Conservation (phyloP, 352 stramenopile genomes). For the Elongisporangium anandrum region DNA sequence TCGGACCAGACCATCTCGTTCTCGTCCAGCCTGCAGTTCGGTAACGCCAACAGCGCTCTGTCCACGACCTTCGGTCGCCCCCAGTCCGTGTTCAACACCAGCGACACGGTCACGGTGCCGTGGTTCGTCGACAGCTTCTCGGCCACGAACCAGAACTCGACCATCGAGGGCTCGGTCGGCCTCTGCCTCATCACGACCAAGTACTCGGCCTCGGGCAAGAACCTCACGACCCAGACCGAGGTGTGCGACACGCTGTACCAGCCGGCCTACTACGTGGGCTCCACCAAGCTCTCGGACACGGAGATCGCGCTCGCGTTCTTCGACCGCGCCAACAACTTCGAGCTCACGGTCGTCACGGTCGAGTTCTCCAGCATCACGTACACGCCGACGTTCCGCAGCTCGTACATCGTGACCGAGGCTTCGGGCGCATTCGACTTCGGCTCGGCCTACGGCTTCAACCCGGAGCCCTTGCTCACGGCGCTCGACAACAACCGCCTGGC, state of each 20-base stretch:
- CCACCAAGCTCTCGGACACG: slow-evolving; percentile 57
- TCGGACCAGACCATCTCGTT: slow-evolving; percentile 53
- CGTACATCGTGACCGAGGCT: slow-evolving; percentile 61
- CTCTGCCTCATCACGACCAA: slow-evolving; percentile 54
- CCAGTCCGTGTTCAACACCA: slow-evolving; percentile 58
- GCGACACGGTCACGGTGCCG: slow-evolving; percentile 53
- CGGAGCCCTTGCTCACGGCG: slow-evolving; percentile 51
- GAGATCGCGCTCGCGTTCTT: slow-evolving; percentile 65
- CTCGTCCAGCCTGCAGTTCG: slow-evolving; percentile 49
- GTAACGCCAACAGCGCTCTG: slow-evolving; percentile 33
- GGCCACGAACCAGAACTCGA: slow-evolving; percentile 46
- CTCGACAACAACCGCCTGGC: slow-evolving; percentile 52
- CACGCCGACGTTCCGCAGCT: slow-evolving; percentile 57
- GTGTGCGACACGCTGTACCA: slow-evolving; percentile 53
- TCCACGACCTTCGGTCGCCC: slow-evolving; percentile 54
- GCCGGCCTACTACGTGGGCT: slow-evolving; percentile 69
- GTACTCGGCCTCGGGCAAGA: slow-evolving; percentile 16
- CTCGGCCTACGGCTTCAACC: slow-evolving; percentile 56
- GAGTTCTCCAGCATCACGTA: slow-evolving; percentile 57
- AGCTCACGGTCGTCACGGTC: slow-evolving; percentile 60
- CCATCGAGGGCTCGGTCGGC: slow-evolving; percentile 31
- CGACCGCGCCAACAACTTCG: slow-evolving; percentile 69
- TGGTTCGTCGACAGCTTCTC: slow-evolving; percentile 53
- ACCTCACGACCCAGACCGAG: slow-evolving; percentile 21
- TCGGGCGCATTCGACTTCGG: slow-evolving; percentile 68